These are phyloP conservation scores for Macrocybe sp. DNA, from an alignment of 1,284 basidiomycete species.

Conservation along the genomic window DNA sequence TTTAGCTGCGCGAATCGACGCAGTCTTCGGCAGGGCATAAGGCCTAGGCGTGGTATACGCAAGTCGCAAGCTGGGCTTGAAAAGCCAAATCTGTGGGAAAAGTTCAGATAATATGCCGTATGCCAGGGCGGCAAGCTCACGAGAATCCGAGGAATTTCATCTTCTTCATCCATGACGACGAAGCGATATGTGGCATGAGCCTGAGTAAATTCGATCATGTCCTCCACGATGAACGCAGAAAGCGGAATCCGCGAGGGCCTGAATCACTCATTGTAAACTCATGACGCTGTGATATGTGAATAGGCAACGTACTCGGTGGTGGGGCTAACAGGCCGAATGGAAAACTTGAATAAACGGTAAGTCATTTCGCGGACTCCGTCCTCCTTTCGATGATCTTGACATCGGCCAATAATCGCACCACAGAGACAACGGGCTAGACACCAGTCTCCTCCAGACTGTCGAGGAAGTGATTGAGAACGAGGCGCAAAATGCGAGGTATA, in stretches of 20 bases:
- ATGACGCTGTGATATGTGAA: neutral
- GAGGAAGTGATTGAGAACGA: conserved; percentile 6
- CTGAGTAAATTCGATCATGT: conserved; percentile 83
- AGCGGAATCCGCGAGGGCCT: conserved; percentile 67
- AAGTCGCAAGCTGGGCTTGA: conserved; percentile 80
- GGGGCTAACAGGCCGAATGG: conserved; percentile 67
- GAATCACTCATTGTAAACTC: conserved; percentile 4
- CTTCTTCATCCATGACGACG: conserved; percentile 78
- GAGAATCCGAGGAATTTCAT: conserved; percentile 70
- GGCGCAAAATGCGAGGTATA: conserved; percentile 14
- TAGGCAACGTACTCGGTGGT: conserved; percentile 49
- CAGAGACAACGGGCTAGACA: conserved; percentile 68
- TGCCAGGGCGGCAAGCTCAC: conserved; percentile 36
- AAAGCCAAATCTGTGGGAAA: conserved; percentile 71
- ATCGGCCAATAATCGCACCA: conserved; percentile 71
- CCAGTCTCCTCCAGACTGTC: conserved; percentile 58
- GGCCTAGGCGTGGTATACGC: conserved; percentile 59
- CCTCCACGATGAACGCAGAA: conserved; percentile 79
- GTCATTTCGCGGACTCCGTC: conserved; percentile 35
- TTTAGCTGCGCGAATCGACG: conserved; percentile 64
- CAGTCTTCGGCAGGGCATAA: conserved; percentile 57
- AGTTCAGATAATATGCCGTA: neutral
- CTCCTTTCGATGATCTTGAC: conserved; percentile 43
- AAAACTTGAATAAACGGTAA: conserved; percentile 76
- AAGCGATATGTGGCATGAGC: conserved; percentile 91